These are phyloP conservation scores for Hypoxylon rubiginosum DNA, from an alignment of 2,329 filamentous ascomycete genomes.

Conservation along the genomic window DNA sequence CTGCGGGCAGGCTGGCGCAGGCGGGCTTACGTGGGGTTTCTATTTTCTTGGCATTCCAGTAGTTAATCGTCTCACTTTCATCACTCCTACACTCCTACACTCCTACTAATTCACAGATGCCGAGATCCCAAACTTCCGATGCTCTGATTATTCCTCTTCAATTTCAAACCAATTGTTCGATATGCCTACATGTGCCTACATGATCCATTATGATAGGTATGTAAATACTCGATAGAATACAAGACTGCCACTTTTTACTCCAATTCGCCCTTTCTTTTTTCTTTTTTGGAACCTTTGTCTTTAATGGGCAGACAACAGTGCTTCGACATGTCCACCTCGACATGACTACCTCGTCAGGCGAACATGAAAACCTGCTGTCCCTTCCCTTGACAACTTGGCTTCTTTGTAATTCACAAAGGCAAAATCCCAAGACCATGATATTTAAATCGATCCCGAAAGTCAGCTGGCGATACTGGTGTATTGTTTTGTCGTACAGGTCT, in stretches of 20 bases:
- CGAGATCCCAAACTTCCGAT: slow-evolving; percentile 11
- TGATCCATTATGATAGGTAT: not conserved
- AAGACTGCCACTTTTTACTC: not conserved
- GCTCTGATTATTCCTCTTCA: not conserved
- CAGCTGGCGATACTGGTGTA: slow-evolving; percentile 4
- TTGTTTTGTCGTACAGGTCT: slow-evolving; percentile 30
- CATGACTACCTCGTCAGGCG: not conserved
- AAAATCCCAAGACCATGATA: slow-evolving; percentile 9
- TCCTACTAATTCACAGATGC: slow-evolving; percentile 8
- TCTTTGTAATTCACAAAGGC: slow-evolving; percentile 7
- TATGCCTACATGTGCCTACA: not conserved
- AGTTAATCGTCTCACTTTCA: not conserved
- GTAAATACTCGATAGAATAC: not conserved
- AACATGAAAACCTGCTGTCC: not conserved
- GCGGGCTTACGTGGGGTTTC: slow-evolving; percentile 28
- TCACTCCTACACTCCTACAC: slow-evolving; percentile 20
- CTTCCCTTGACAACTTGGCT: not conserved
- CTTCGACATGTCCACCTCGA: not conserved
- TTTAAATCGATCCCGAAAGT: slow-evolving; percentile 12
- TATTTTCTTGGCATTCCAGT: slow-evolving; percentile 21
- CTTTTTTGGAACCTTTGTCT: not conserved
- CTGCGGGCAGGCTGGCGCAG: slow-evolving; percentile 4
- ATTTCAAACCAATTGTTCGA: not conserved
- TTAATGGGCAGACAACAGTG: not conserved
- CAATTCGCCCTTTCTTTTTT: slow-evolving; percentile 3